Evolutionary conservation across 164 flowering plant genomes (phyloP), one percentile per base, ranked within the genome.

Genomic region (Akebia trifoliata): DNA sequence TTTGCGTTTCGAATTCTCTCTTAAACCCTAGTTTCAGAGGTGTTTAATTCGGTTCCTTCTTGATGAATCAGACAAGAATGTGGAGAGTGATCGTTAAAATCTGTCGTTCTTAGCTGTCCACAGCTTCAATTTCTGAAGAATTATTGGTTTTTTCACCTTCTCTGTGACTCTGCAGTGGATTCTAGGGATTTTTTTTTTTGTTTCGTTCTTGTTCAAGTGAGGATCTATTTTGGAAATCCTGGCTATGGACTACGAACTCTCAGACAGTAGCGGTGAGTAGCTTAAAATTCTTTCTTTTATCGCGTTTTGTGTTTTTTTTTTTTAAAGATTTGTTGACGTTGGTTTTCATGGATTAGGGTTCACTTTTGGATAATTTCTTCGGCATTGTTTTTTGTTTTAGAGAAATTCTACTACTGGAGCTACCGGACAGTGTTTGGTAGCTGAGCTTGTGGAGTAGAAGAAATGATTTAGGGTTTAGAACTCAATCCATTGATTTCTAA

Each of bases 211-310:
- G 31, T 20, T 30, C 22, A 50, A 49, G 34, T 24, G 22, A 30
- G 26, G 18, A 18, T 36, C 37, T 39, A 14, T 14, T 49, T 39
- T 14, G 32, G 14, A 14, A 45, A 54, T 4, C 31, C 64, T 53
- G 59, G 68, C 46, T 22, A 83, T 84, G 85, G 81, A 76, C 36
- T 79, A 78, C 49, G 80, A 56, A 24, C 65, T 70, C 28, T 76
- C 82, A 0, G 90, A 84, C 31, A 81, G 81, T 62, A 79, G 81
- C 49, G 81, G 84, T 80, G 47, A 71, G 81, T 69, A 46, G 15
- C 17, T 37, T 20, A 18, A 37, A 26, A 28, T 54, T 35, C 52
- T 3, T 39, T 12, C 11, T 29, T 62, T 54, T 62, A 24, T 37
- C 28, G 36, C 18, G 11, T 51, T 61, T 60, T 10, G 6, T 28